These are phyloP conservation scores for Hibiscus trionum DNA, from an alignment of 345 rosid species.

Conservation along the genomic window DNA sequence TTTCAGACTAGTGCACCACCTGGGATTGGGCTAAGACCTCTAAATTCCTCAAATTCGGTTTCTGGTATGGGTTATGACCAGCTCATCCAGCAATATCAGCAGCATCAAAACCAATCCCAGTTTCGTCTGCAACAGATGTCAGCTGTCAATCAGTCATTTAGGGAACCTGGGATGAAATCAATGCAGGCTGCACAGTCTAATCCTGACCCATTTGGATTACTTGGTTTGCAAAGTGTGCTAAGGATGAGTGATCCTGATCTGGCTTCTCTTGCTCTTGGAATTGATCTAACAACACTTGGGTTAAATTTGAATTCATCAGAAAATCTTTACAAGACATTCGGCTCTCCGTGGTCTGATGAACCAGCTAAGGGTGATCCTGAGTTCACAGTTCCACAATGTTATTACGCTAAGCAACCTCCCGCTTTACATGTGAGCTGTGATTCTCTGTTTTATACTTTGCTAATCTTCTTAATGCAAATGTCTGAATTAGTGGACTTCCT, in stretches of 20 bases:
- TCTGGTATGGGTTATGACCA: slow-evolving; percentile 78
- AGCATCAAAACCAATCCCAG: slow-evolving; percentile 82
- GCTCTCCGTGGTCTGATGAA: slow-evolving; percentile 98
- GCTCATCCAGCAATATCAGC: slow-evolving; percentile 82
- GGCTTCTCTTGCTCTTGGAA: slow-evolving; percentile 80
- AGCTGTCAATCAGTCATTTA: slow-evolving; percentile 71
- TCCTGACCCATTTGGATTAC: slow-evolving; percentile 75
- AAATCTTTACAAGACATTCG: slow-evolving; percentile 90
- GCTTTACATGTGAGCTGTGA: slow-evolving; percentile 50
- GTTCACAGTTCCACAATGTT: slow-evolving; percentile 84
- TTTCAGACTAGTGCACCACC: slow-evolving; percentile 75
- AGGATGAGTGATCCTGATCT: slow-evolving; percentile 76
- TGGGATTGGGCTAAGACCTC: slow-evolving; percentile 81
- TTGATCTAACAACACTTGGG: slow-evolving; percentile 90
- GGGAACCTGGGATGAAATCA: slow-evolving; percentile 78
- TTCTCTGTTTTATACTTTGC: not conserved
- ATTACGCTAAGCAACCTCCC: slow-evolving; percentile 82
- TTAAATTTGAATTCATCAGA: slow-evolving; percentile 86
- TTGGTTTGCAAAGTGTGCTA: slow-evolving; percentile 70
- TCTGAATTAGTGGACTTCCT: not conserved
- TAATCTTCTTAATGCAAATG: not conserved
- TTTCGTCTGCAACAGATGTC: slow-evolving; percentile 86
- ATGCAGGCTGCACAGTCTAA: slow-evolving; percentile 51
- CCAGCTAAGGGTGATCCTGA: slow-evolving; percentile 92
- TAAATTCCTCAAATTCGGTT: slow-evolving; percentile 63